A percentile compares a stretch with the other conserved stretches of the same genome.
Evolutionary conservation across 2,329 filamentous ascomycete genomes (phyloP).

Genomic region (Aureobasidium melanogenum): DNA sequence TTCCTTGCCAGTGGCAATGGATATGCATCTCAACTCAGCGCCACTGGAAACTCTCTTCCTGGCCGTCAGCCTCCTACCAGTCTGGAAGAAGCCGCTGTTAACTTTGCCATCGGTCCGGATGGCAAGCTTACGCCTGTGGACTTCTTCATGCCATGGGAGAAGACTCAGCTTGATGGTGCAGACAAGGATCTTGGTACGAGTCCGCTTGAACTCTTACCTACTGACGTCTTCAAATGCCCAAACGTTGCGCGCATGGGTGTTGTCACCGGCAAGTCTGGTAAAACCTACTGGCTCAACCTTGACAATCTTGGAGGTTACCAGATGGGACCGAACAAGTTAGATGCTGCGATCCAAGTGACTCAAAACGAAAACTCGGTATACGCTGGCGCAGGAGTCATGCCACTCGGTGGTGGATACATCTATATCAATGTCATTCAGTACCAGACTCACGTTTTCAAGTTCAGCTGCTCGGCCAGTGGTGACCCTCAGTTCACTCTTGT

Average conservation of each 20-base stretch:
- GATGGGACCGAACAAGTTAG: slow-evolving; percentile 34
- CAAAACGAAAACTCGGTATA: slow-evolving; percentile 44
- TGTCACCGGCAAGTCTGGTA: slow-evolving; percentile 43
- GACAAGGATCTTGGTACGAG: slow-evolving; percentile 42
- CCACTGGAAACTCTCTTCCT: slow-evolving; percentile 32
- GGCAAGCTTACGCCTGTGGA: slow-evolving; percentile 37
- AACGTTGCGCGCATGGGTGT: slow-evolving; percentile 39
- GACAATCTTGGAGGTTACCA: slow-evolving; percentile 43
- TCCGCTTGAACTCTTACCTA: slow-evolving; percentile 37
- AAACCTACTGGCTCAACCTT: slow-evolving; percentile 42
- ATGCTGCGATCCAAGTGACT: slow-evolving; percentile 36
- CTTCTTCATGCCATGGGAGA: slow-evolving; percentile 45
- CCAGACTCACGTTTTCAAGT: slow-evolving; percentile 50
- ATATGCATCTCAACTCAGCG: slow-evolving; percentile 36
- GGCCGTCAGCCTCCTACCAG: slow-evolving; percentile 38
- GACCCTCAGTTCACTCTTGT: slow-evolving; percentile 47
- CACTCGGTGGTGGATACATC: slow-evolving; percentile 40
- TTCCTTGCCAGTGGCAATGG: slow-evolving; percentile 43
- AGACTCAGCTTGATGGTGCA: slow-evolving; percentile 40
- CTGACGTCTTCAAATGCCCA: slow-evolving; percentile 35
- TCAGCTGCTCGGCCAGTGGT: slow-evolving; percentile 41
- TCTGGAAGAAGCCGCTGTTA: slow-evolving; percentile 42
- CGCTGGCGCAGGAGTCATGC: slow-evolving; percentile 40
- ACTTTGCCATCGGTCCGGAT: slow-evolving; percentile 38
- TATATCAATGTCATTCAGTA: slow-evolving; percentile 47